Evolutionary conservation across 2,329 filamentous ascomycete genomes (phyloP), one percentile per base, ranked within the genome.

Genomic region (Paramyrothecium roridum): DNA sequence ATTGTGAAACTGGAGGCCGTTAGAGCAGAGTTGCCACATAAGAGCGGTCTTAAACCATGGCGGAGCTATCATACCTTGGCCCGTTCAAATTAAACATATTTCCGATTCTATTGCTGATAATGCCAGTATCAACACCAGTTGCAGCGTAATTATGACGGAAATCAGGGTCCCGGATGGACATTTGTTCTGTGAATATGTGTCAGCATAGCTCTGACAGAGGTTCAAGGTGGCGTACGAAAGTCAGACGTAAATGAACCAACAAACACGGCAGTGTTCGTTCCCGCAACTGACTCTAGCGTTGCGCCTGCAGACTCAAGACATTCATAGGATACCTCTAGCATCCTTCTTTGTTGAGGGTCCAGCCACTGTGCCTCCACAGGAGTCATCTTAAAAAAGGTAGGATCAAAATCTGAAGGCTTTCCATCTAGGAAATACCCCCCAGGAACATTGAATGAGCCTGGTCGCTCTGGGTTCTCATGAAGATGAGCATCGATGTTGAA

Each of bases 351-450:
- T 16, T 48, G 46, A n/a, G 46, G 46, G 16, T 48, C 46, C 20
- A 48, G 46, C 46, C 46, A 48, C 46, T 48, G 46, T 13, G 46
- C 46, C 16, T 48, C 46, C 3, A 48, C 16, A 4, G 46, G 46
- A 20, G 46, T 48, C 46, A 48, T 48, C 17, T 48, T 48, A 19
- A 48, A 48, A 19, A 48, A 48, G 19, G 17, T 22, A 20, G 46
- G 46, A 48, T 48, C 46, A 48, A 48, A 48, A 19, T 48, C 46
- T 13, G 17, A 19, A 48, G 46, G 46, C 46, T 48, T 19, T 23
- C 23, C 58, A 17, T 65, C 52, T 8, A 63, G 26, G 23, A 66
- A 61, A 26, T 66, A 66, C 3, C 64, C 64, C 11, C 57, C 62
- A 8, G 23, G 52, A n/a, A 60, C 53, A 20, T 37, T 43, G 26